Base-by-base conservation (phyloP, 2,329 filamentous ascomycete species). In the Gnomoniopsis sp. region DNA sequence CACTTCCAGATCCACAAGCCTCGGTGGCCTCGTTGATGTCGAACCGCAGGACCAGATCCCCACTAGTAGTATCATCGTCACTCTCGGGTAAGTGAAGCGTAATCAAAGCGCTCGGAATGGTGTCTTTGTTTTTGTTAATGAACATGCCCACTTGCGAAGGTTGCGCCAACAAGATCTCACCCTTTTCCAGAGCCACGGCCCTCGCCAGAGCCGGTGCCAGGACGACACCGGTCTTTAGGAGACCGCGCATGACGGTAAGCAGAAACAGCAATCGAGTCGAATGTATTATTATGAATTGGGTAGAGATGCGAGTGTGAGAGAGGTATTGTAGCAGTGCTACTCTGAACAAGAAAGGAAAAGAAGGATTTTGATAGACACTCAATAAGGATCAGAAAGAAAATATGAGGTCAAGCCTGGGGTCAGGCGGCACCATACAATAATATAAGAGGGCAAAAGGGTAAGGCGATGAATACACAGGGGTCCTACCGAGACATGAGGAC, bases 1-100 rank as follows among this genome's bases (percentile, higher is more conserved):
- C 70, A 62, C 78, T 79, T 62, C 74, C 75, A 65, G 70, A 71
- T 2, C 75, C 79, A 64, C 81, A 83, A 26, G 75, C 70, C n/a
- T 73, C 67, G 11, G 70, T 69, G 11, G 79, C 77, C 58, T 78
- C 74, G 34, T 75, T 67, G 41, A 83, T 69, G 61, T 80, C 74
- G 49, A 83, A 65, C 49, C 72, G 72, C 51, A 83, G 69, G 46
- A 54, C 52, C 53, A 57, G 22, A n/a, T 58, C 41, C 14, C 33
- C 44, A 21, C 15, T 26, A 4, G 41, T 48, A 12, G n/a, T 12
- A 6, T 46, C 21, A 14, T 55, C 43, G 19, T 12, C 51, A 26
- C 41, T 63, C n/a, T 60, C 61, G 17, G 68, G 64, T 2, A 68
- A 59, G n/a, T 65, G 62, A 23, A 70, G 36, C 10, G 60, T 67